Percentiles rank a stretch among this genome's conserved stretches.
Conservation (phyloP, 768 basidiomycete species). For the Lactarius trivialis region DNA sequence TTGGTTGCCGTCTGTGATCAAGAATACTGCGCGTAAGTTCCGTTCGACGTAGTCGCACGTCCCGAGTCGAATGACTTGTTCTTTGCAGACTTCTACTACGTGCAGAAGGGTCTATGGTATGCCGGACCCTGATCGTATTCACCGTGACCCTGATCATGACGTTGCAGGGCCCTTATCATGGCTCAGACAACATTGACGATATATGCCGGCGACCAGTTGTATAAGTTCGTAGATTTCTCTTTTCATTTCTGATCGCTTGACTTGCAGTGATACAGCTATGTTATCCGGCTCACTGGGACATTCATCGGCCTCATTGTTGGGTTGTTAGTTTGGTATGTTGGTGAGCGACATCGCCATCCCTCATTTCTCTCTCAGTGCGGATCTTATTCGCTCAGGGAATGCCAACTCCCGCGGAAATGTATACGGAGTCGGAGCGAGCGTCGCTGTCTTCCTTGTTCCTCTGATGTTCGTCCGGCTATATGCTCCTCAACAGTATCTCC, state of each 20-base stretch:
- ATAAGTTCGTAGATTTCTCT: slow-evolving; percentile 32
- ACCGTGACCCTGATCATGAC: not conserved
- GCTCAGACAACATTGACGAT: slow-evolving; percentile 52
- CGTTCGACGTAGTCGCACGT: not conserved
- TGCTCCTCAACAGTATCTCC: slow-evolving; percentile 36
- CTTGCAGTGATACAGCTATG: slow-evolving; percentile 29
- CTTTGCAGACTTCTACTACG: slow-evolving; percentile 37
- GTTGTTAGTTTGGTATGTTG: slow-evolving; percentile 46
- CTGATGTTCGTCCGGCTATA: slow-evolving; percentile 46
- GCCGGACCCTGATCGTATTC: not conserved
- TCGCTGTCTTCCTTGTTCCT: slow-evolving; percentile 42
- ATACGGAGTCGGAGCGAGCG: slow-evolving; percentile 45
- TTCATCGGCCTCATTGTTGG: slow-evolving; percentile 42
- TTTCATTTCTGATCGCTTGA: not conserved
- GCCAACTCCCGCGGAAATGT: slow-evolving; percentile 45
- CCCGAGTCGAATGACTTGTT: slow-evolving; percentile 1
- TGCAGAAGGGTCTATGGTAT: slow-evolving; percentile 42
- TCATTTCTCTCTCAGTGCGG: not conserved
- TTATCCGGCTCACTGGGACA: slow-evolving; percentile 42
- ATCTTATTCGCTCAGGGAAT: slow-evolving; percentile 29
- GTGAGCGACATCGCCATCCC: slow-evolving; percentile 20
- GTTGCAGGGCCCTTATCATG: slow-evolving; percentile 49
- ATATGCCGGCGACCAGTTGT: slow-evolving; percentile 53
- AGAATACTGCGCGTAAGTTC: slow-evolving; percentile 37
- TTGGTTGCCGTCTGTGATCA: slow-evolving; percentile 45